Conservation (phyloP, 495 filamentous ascomycete genomes). For the Daldinia vernicosa region DNA sequence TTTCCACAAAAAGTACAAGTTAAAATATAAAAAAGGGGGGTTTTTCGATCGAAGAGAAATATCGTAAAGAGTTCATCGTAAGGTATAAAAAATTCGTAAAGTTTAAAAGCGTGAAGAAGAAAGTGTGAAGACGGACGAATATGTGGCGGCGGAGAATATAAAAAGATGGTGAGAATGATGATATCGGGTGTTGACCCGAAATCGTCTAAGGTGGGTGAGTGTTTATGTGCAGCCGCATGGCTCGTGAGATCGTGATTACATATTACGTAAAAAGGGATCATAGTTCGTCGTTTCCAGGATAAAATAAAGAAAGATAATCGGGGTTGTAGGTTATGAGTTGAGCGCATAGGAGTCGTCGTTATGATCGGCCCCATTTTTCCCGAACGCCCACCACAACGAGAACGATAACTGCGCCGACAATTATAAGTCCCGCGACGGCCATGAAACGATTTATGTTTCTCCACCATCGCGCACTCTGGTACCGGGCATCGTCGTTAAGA, state of each 20-base stretch:
- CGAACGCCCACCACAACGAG: constrained; percentile 66
- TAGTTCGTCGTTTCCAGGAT: constrained; percentile 31
- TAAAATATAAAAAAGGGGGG: background rate
- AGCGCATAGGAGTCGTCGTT: constrained; percentile 4
- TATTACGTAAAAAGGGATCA: constrained; percentile 40
- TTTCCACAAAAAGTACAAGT: constrained; percentile 23
- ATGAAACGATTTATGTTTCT: constrained; percentile 88
- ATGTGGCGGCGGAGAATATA: constrained; percentile 6
- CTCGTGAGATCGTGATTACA: constrained; percentile 44
- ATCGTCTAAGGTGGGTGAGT: constrained; percentile 20
- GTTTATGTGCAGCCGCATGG: constrained; percentile 33
- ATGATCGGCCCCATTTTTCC: constrained; percentile 50
- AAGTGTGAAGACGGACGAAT: constrained; percentile 13
- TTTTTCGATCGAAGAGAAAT: constrained; percentile 1
- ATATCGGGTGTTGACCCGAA: constrained; percentile 20
- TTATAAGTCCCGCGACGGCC: constrained; percentile 77
- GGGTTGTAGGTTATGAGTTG: constrained; percentile 15
- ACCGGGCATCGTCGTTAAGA: constrained; percentile 69
- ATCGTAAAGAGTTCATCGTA: constrained; percentile 29
- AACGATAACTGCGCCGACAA: constrained; percentile 77
- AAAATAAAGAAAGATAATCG: constrained; percentile 22
- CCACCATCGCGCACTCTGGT: constrained; percentile 92
- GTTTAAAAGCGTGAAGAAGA: constrained; percentile 10
- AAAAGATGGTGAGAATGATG: constrained; percentile 17
- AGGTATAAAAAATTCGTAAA: constrained; percentile 24